These are phyloP conservation scores for Liriodendron chinense DNA, from an alignment of 164 flowering plant genomes.

Conservation along the genomic window DNA sequence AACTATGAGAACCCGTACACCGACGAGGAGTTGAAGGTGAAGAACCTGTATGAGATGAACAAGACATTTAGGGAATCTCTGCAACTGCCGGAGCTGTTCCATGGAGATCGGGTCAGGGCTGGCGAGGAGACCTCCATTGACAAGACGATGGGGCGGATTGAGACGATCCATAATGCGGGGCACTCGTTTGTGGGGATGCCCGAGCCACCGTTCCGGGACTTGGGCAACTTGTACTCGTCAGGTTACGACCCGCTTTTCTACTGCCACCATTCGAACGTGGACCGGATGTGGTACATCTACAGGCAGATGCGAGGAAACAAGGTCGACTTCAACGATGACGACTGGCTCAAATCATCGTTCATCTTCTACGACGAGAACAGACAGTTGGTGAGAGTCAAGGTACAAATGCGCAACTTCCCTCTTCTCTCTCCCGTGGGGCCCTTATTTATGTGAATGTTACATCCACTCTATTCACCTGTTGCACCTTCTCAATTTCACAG, in stretches of 20 bases:
- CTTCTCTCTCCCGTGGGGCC: too few species aligned
- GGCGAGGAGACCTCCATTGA: background rate
- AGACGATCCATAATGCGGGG: background rate
- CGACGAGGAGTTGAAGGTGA: background rate
- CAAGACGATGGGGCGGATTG: background rate
- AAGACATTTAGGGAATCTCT: background rate
- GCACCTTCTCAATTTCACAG: too few species aligned
- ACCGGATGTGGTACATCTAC: constrained; percentile 12
- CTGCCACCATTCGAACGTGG: constrained; percentile 7
- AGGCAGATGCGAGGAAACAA: constrained; percentile 2
- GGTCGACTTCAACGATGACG: background rate
- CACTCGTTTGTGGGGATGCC: background rate
- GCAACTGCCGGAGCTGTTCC: background rate
- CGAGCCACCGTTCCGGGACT: background rate
- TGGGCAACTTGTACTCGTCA: constrained; percentile 10
- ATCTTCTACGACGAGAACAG: background rate
- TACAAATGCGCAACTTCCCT: background rate
- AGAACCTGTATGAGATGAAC: background rate
- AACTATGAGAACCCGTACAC: background rate
- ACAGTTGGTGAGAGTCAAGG: background rate
- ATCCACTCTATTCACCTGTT: too few species aligned
- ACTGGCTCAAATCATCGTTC: constrained; percentile 5
- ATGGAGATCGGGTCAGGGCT: background rate
- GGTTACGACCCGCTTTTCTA: constrained; percentile 1
- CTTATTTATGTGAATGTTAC: too few species aligned